Evolutionary conservation across 1,284 basidiomycete genomes (phyloP).

Genomic region (Moesziomyces parantarcticus): DNA sequence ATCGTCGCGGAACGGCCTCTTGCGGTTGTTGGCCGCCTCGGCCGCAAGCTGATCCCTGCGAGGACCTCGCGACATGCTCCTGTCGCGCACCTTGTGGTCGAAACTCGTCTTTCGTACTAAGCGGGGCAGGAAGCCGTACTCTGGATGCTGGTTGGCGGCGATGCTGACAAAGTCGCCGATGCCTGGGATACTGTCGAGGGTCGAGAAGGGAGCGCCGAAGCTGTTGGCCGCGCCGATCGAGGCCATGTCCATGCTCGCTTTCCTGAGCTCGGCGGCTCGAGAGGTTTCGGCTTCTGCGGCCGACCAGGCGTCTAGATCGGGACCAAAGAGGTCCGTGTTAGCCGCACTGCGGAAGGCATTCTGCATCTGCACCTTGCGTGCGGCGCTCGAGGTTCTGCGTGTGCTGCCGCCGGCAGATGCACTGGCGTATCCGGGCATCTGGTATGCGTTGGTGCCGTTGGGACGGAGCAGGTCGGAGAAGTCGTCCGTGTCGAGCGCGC

Average conservation of each 20-base stretch:
- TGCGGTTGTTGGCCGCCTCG: constrained; percentile 52
- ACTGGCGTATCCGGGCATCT: constrained; percentile 9
- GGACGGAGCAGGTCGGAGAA: constrained; percentile 33
- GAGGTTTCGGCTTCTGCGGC: constrained; percentile 21
- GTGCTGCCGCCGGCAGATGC: constrained; percentile 11
- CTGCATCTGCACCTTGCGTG: constrained; percentile 52
- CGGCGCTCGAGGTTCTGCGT: constrained; percentile 30
- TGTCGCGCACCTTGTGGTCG: constrained; percentile 66
- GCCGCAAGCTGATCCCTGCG: constrained; percentile 39
- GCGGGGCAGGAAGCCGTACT: constrained; percentile 66
- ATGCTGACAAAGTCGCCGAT: constrained; percentile 64
- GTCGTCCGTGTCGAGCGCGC: constrained; percentile 43
- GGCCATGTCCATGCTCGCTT: constrained; percentile 53
- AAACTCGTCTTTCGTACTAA: constrained; percentile 67
- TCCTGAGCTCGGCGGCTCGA: constrained; percentile 30
- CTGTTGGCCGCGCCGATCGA: constrained; percentile 59
- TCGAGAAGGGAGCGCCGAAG: constrained; percentile 55
- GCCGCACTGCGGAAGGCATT: constrained; percentile 59
- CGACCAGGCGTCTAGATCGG: constrained; percentile 39
- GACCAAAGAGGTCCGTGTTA: constrained; percentile 59
- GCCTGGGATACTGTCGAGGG: constrained; percentile 64
- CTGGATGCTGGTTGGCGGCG: constrained; percentile 65
- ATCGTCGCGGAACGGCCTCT: constrained; percentile 61
- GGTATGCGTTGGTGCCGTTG: constrained; percentile 7
- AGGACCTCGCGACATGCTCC: constrained; percentile 60